phyloP scores from a whole-genome alignment of 75 land plant species.

The Cupressus sempervirens region DNA sequence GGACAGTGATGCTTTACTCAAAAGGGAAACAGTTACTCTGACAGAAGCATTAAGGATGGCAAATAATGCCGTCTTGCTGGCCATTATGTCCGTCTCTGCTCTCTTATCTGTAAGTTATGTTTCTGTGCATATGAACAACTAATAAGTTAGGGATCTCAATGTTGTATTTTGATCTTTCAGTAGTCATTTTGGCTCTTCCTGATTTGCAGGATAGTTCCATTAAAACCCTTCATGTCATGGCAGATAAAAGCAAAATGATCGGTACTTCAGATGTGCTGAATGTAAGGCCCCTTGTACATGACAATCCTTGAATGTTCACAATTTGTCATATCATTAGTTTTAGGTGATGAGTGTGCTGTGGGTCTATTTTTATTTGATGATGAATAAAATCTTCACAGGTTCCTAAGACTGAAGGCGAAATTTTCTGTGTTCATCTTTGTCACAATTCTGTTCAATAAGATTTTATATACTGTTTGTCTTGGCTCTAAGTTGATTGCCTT shows the following conservation, averaged over 20 bases:
- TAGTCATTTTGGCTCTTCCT: neutral
- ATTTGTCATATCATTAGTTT: neutral
- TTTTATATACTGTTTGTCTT: neutral
- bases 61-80: conserved; percentile 55
- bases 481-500: neutral
- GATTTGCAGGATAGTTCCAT: conserved; percentile 29
- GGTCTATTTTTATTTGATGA: neutral
- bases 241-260: conserved; percentile 30
- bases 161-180: neutral
- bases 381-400: neutral
- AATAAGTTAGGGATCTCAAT: neutral
- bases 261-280: conserved; percentile 29
- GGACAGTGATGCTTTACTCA: conserved; percentile 61
- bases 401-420: neutral
- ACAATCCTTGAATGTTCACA: neutral
- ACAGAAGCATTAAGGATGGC: conserved; percentile 59
- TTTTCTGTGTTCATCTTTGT: neutral
- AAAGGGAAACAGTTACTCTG: conserved; percentile 55
- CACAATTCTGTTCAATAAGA: neutral
- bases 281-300: conserved; percentile 28
- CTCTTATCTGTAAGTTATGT: conserved; percentile 48
- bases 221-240: conserved; percentile 21
- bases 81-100: conserved; percentile 45
- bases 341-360: neutral
- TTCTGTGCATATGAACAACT: neutral